phyloP scores from a whole-genome alignment of 306 rosid species.

The Pyrus bretschneideri region DNA sequence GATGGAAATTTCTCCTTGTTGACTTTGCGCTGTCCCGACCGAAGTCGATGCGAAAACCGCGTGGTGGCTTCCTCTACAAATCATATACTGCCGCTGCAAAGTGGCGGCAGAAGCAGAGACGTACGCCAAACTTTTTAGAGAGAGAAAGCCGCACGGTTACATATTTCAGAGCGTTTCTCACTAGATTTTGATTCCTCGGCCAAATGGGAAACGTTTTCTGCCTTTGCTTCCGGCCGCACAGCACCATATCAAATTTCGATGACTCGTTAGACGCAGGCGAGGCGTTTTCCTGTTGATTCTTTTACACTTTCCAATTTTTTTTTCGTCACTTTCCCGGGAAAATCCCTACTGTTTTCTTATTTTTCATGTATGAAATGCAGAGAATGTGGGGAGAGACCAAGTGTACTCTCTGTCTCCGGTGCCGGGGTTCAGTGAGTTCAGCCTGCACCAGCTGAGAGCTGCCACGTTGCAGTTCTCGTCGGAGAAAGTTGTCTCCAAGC shows the following conservation, averaged over 20 bases:
- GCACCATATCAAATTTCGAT: constrained; percentile 47
- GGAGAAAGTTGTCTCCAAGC: constrained; percentile 66
- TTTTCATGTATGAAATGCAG: constrained; percentile 26
- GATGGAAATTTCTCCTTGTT: background rate
- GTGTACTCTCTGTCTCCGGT: constrained; percentile 20
- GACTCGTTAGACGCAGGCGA: constrained; percentile 48
- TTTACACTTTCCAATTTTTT: background rate
- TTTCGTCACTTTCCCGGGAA: constrained; percentile 9
- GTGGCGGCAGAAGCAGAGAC: background rate
- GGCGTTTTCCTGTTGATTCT: background rate
- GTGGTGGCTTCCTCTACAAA: background rate
- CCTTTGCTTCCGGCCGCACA: constrained; percentile 63
- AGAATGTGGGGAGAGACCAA: constrained; percentile 29
- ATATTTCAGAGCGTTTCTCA: background rate
- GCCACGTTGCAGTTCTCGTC: constrained; percentile 70
- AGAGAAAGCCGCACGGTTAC: background rate
- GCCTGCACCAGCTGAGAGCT: constrained; percentile 46
- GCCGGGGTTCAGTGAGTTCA: constrained; percentile 29
- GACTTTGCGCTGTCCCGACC: background rate
- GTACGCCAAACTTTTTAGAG: background rate
- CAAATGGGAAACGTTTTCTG: constrained; percentile 65
- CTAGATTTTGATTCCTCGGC: constrained; percentile 5
- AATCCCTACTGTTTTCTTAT: background rate
- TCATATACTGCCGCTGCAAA: background rate
- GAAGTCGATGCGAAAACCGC: background rate